A percentile compares a stretch with the other conserved stretches of the same genome.
phyloP scores from a whole-genome alignment of 2,329 filamentous ascomycete species.

The Orbilia quercus region DNA sequence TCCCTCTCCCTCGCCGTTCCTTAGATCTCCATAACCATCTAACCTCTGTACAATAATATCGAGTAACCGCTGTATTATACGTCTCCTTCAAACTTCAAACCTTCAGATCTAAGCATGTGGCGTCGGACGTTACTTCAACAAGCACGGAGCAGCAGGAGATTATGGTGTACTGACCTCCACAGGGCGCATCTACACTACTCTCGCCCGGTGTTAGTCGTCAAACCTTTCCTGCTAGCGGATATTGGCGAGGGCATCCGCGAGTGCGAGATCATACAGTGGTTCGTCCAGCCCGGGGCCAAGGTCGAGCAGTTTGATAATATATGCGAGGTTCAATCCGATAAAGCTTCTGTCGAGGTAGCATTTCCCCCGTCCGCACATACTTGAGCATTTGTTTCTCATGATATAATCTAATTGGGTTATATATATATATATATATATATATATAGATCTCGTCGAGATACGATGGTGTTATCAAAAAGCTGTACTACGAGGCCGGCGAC shows the following conservation, averaged over 20 bases:
- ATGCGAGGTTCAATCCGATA: constrained; percentile 98
- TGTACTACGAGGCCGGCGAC: constrained; percentile 94
- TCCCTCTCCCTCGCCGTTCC: background rate
- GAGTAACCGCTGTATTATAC: too few relatives aligned
- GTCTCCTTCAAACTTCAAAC: too few relatives aligned
- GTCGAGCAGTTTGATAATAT: constrained; percentile 98
- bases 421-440: background rate
- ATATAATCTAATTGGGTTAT: constrained; percentile 5
- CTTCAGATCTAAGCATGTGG: constrained; percentile 43
- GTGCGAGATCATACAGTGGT: constrained; percentile 99
- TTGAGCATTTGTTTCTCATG: too few relatives aligned
- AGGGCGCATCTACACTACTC: constrained; percentile 62
- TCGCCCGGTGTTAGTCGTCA: constrained; percentile 68
- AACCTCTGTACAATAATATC: too few relatives aligned
- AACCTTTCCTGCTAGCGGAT: constrained; percentile 84
- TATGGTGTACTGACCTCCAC: constrained; percentile 16
- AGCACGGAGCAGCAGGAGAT: constrained; percentile 16
- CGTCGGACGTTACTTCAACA: constrained; percentile 43
- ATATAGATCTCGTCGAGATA: constrained; percentile 87
- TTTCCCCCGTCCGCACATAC: background rate
- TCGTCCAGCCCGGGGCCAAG: constrained; percentile 91
- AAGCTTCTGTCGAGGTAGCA: constrained; percentile 76
- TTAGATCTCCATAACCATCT: too few relatives aligned
- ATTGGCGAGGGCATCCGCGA: constrained; percentile 98
- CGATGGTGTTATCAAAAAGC: constrained; percentile 92